Evolutionary conservation across 2,329 filamentous ascomycete species (phyloP), one percentile per base, ranked within the genome.

Genomic region (Fonsecaea erecta): DNA sequence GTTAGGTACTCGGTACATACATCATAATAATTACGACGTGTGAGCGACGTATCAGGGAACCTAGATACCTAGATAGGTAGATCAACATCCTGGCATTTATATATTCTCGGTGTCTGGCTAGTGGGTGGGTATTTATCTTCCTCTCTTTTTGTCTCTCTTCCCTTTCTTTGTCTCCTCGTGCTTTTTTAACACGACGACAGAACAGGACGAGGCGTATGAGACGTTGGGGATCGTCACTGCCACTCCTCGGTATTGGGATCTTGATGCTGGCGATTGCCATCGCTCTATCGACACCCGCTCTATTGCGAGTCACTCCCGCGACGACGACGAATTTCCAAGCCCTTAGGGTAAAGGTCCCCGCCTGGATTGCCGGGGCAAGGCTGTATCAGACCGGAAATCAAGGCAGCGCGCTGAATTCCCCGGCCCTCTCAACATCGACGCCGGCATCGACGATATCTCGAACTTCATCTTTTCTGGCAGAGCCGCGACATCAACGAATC

Each of bases 211-310:
- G 32, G 12, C 32, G 32, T 11, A 60, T 60, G 57, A 51, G 57
- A 52, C 43, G 57, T 37, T 28, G 57, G 57, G 8, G 24, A 40
- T 26, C 51, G 18, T n/a, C 32, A 9, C 5, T 52, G 5, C 18
- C 21, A n/a, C 12, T 52, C 11, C 18, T 18, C 16, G n/a, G 14
- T n/a, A 8, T 34, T n/a, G 18, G 35, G 32, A 35, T 51, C 28
- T 55, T 62, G 51, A 62, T 62, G 60, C 52, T 62, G 46, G 60
- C 37, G 35, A 53, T 61, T n/a, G 51, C 51, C n/a, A 34, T 61
- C 28, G 59, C 48, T 26, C 21, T 60, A 3, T 60, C 43, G 1
- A 37, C 57, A 21, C 43, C 57, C 7, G 37, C 7, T 11, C 26
- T 43, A 35, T 28, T 43, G 30, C 18, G 18, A 12, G 21, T 48